Percentiles rank a stretch among this genome's conserved stretches.
These are phyloP conservation scores for Carex arenaria DNA, from an alignment of 202 grass and related monocot genomes.

Conservation along the genomic window DNA sequence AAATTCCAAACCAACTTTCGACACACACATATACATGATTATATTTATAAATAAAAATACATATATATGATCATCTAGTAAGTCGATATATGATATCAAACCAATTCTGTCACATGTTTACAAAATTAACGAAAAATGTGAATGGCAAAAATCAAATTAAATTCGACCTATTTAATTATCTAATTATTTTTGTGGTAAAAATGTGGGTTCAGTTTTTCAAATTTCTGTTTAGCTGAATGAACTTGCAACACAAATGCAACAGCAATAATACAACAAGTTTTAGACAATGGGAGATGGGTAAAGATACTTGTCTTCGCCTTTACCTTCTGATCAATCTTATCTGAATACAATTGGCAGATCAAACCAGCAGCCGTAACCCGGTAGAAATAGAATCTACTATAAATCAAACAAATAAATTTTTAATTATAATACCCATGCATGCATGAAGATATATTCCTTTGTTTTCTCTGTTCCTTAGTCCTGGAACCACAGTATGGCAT, in stretches of 20 bases:
- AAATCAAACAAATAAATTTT: neutral
- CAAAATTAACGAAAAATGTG: neutral
- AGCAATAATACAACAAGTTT: neutral
- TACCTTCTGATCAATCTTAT: slow-evolving; percentile 18
- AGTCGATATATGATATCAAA: neutral
- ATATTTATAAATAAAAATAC: neutral
- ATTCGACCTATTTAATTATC: neutral
- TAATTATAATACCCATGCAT: slow-evolving; percentile 16
- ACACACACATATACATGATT: neutral
- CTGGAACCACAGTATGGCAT: slow-evolving; percentile 19
- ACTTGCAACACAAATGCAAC: neutral
- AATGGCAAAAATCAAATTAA: neutral
- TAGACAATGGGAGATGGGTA: neutral
- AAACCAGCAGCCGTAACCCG: neutral
- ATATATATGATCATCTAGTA: neutral
- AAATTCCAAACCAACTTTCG: neutral
- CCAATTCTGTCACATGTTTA: neutral
- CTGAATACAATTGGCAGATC: slow-evolving; percentile 22
- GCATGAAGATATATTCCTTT: slow-evolving; percentile 18
- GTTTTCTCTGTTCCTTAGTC: slow-evolving; percentile 20
- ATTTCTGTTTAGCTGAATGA: neutral
- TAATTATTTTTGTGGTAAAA: neutral
- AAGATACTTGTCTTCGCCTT: neutral
- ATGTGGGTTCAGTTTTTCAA: neutral
- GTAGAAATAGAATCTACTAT: slow-evolving; percentile 8